phyloP scores from a whole-genome alignment of 306 rosid species.

The Quercus ilex region DNA sequence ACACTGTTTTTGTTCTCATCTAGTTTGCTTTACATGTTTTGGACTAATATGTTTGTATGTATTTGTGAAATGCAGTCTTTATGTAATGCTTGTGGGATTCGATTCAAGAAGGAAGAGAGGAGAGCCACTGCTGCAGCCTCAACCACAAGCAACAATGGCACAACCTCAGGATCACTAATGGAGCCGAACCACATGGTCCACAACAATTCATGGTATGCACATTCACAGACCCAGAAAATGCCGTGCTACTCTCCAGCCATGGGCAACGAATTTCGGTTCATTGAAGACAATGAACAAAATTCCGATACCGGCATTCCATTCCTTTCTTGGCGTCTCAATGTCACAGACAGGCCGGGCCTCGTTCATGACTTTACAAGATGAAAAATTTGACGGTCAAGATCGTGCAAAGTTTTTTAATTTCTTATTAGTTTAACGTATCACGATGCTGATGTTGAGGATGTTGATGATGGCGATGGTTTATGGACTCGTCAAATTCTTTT shows the following conservation, averaged over 20 bases:
- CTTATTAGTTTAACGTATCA: conserved; percentile 32
- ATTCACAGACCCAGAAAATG: conserved; percentile 53
- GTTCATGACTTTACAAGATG: conserved; percentile 89
- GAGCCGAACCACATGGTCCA: conserved; percentile 48
- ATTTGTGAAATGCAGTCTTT: conserved; percentile 56
- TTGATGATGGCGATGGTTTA: conserved; percentile 40
- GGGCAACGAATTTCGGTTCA: conserved; percentile 50
- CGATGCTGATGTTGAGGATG: conserved; percentile 39
- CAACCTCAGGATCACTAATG: conserved; percentile 24
- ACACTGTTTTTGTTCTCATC: not conserved
- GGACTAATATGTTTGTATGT: not conserved
- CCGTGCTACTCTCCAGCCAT: conserved; percentile 55
- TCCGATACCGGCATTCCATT: conserved; percentile 57
- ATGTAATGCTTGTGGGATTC: conserved; percentile 97
- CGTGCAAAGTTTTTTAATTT: conserved; percentile 6
- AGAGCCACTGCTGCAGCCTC: conserved; percentile 66
- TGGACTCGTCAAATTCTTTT: conserved; percentile 22
- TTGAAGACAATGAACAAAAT: conserved; percentile 45
- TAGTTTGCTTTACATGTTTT: not conserved
- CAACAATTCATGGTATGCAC: conserved; percentile 45
- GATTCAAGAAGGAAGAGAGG: conserved; percentile 95
- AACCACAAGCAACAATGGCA: conserved; percentile 14
- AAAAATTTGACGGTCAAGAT: conserved; percentile 34
- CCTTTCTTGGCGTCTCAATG: conserved; percentile 91
- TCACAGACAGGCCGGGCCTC: conserved; percentile 80